These are phyloP conservation scores for Heliamphora exappendiculata DNA, from an alignment of 148 eudicot genomes.

Conservation along the genomic window DNA sequence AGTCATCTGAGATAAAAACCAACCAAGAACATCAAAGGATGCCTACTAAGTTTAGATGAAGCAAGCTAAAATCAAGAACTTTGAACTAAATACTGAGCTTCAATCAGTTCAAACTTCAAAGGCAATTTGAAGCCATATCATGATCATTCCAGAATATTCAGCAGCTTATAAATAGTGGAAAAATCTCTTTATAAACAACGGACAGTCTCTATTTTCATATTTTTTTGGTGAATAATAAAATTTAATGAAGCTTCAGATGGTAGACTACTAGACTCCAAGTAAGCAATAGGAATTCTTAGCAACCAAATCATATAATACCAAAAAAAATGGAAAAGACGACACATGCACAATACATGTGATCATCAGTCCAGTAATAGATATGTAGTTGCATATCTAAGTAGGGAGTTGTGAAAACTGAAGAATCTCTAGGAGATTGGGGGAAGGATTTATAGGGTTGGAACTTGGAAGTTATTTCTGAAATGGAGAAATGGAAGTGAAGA, in stretches of 20 bases:
- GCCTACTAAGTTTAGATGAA: neutral
- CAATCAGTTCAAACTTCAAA: neutral
- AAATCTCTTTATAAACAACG: neutral
- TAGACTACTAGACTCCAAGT: neutral
- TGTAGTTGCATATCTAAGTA: neutral
- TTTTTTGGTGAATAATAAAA: neutral
- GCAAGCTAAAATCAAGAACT: constrained; percentile 3
- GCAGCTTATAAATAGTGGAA: neutral
- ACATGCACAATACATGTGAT: neutral
- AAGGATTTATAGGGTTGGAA: too few species aligned
- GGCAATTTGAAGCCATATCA: neutral
- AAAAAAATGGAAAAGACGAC: too few species aligned
- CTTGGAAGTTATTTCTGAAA: neutral
- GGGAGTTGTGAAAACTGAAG: neutral
- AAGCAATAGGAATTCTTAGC: neutral
- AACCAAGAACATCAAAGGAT: constrained; percentile 16
- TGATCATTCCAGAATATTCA: neutral
- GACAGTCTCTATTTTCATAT: neutral
- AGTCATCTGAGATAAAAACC: constrained; percentile 68
- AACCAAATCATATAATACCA: too few species aligned
- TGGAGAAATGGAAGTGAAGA: neutral
- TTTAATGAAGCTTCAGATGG: neutral
- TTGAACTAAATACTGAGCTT: neutral
- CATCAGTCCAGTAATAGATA: neutral
- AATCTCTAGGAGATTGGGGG: too few species aligned